Conservation (phyloP, 164 flowering plant species). For the Stephania cephalantha region DNA sequence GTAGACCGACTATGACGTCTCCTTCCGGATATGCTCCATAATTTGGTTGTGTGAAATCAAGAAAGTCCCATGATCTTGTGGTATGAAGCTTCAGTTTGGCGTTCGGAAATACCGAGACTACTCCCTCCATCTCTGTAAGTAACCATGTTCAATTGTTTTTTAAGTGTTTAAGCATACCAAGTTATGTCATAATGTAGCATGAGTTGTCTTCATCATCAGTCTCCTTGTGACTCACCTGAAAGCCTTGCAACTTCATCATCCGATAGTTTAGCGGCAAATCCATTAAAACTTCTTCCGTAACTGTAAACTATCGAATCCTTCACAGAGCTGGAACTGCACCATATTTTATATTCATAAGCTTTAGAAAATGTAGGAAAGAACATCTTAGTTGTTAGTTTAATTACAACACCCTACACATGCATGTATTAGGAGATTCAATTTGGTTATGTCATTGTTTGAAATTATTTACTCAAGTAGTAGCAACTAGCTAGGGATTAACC, state of each 20-base stretch:
- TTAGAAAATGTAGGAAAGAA: neutral
- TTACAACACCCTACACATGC: neutral
- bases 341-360: neutral
- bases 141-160: neutral
- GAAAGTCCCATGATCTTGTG: conserved; percentile 53
- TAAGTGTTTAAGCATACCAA: neutral
- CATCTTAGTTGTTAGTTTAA: neutral
- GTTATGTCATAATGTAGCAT: neutral
- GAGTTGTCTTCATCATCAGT: neutral
- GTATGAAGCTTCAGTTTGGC: conserved; percentile 32
- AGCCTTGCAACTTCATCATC: conserved; percentile 33
- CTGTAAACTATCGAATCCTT: conserved; percentile 29
- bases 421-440: neutral
- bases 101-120: conserved; percentile 40
- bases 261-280: conserved; percentile 39
- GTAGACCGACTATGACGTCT: conserved; percentile 33
- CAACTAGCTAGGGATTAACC: conserved; percentile 3
- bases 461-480: neutral
- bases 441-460: neutral
- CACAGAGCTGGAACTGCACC: conserved; percentile 16
- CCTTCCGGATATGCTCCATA: conserved; percentile 17
- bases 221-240: conserved; percentile 22
- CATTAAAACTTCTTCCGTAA: conserved; percentile 43
- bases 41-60: conserved; percentile 21
- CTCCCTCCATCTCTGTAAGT: conserved; percentile 38